Evolutionary conservation across 169 alveolate species (phyloP).

Genomic region (Cyclospora cayetanensis): DNA sequence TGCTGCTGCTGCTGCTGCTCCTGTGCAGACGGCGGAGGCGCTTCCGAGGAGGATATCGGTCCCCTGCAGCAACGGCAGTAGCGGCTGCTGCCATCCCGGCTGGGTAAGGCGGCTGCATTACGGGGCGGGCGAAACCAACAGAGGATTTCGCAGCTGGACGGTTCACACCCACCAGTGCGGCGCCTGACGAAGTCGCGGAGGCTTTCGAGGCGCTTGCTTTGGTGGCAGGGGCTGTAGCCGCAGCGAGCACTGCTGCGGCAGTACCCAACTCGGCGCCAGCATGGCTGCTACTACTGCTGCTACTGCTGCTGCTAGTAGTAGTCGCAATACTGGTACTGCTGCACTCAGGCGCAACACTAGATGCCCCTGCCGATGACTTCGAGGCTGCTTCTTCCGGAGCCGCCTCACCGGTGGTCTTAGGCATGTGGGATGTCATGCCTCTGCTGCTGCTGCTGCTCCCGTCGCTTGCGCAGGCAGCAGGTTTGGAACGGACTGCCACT

Average conservation of each 20-base stretch:
- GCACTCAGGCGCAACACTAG: background rate
- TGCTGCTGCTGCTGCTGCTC: conserved; percentile 4
- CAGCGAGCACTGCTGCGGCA: background rate
- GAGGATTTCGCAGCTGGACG: background rate
- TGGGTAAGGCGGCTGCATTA: background rate
- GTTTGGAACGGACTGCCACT: no score
- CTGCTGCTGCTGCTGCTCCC: background rate
- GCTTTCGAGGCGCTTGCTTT: no score
- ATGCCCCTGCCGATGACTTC: no score
- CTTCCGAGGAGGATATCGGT: background rate
- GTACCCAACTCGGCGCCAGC: no score
- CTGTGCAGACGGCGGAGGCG: background rate
- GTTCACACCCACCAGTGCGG: background rate
- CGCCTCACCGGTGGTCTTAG: background rate
- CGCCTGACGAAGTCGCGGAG: no score
- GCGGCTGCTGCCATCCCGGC: conserved; percentile 4
- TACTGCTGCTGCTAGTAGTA: background rate
- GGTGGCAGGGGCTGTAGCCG: background rate
- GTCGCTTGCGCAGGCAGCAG: background rate
- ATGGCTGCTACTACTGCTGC: no score
- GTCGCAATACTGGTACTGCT: background rate
- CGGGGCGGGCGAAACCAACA: background rate
- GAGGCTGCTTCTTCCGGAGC: background rate
- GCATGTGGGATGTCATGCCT: background rate
- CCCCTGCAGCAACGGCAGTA: conserved; percentile 14